phyloP scores from a whole-genome alignment of 352 stramenopile species.

The Phytopythium chamaehyphon region DNA sequence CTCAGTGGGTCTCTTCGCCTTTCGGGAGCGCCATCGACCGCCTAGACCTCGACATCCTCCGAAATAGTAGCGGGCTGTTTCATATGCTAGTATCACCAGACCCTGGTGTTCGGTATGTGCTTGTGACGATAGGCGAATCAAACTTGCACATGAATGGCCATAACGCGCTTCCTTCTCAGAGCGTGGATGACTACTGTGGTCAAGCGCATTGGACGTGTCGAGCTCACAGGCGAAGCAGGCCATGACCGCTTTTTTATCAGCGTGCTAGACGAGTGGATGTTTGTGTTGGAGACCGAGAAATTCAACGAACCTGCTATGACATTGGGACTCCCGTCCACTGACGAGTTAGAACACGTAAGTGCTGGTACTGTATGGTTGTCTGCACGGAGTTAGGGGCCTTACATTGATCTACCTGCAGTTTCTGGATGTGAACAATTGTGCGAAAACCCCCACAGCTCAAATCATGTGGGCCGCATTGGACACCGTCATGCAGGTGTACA shows the following conservation, averaged over 20 bases:
- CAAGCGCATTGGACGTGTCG: slow-evolving; percentile 48
- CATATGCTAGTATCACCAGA: slow-evolving; percentile 77
- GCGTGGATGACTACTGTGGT: slow-evolving; percentile 61
- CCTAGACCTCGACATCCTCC: slow-evolving; percentile 42
- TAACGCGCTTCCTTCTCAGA: slow-evolving; percentile 18
- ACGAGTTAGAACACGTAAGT: slow-evolving; percentile 65
- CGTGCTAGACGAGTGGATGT: slow-evolving; percentile 87
- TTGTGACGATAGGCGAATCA: too few relatives aligned
- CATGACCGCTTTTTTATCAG: slow-evolving; percentile 50
- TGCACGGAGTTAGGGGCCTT: not conserved
- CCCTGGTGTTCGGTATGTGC: slow-evolving; percentile 55
- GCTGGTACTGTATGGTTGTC: not conserved
- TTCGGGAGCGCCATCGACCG: slow-evolving; percentile 30
- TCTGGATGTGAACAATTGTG: slow-evolving; percentile 61
- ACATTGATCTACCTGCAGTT: slow-evolving; percentile 37
- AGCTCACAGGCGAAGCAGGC: slow-evolving; percentile 42
- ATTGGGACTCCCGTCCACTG: slow-evolving; percentile 62
- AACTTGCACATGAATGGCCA: too few relatives aligned
- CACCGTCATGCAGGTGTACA: slow-evolving; percentile 73
- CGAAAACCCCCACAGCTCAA: slow-evolving; percentile 76
- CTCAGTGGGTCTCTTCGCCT: slow-evolving; percentile 38
- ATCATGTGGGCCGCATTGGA: slow-evolving; percentile 81
- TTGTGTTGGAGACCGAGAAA: slow-evolving; percentile 68
- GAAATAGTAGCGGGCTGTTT: slow-evolving; percentile 61
- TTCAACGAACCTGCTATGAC: slow-evolving; percentile 71